Evolutionary conservation across 805 yeast species (phyloP), one percentile per base, ranked within the genome.

Genomic region (Metschnikowia santaceciliae): DNA sequence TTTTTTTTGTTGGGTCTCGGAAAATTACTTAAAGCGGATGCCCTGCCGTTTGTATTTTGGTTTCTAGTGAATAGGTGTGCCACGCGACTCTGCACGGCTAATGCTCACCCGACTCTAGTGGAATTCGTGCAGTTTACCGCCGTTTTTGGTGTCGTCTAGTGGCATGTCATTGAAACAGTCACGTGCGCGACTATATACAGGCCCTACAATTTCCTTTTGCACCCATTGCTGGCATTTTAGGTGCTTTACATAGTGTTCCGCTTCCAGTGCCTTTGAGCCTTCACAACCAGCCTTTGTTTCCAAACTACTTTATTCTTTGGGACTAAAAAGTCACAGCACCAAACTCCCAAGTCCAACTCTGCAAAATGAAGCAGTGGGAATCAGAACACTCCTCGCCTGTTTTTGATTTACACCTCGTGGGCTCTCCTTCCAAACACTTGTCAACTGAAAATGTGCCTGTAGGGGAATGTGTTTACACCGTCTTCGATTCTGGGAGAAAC

Each of bases 321-420:
- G 7, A 36, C 19, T 14, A 19, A 20, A 11, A 19, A 10, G 39
- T 36, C 19, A 3, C 39, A 14, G 4, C 8, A 13, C 4, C 8
- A 13, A 14, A 1, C 15, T 17, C n/a, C 15, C 11, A 35, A 35
- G 38, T 35, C 38, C n/a, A 23, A 5, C n/a, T 14, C 13, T 10
- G n/a, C 22, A 15, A 26, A 3, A 30, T 26, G 43, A 26, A 26
- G 20, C 22, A 40, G 15, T 23, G 32, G 30, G 13, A 14, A 15
- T 7, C 32, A 0, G 13, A 22, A 8, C 14, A n/a, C 19, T 22
- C 14, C 15, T 6, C 10, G 14, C n/a, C 42, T 23, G 32, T 14
- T 26, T 40, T 40, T 23, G 43, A 40, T 15, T 40, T 40, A 23
- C 43, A 40, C n/a, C 43, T 22, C 32, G 34, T 40, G 43, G 43